phyloP scores from a whole-genome alignment of 2,329 filamentous ascomycete species.

The Calonectria honghensis region DNA sequence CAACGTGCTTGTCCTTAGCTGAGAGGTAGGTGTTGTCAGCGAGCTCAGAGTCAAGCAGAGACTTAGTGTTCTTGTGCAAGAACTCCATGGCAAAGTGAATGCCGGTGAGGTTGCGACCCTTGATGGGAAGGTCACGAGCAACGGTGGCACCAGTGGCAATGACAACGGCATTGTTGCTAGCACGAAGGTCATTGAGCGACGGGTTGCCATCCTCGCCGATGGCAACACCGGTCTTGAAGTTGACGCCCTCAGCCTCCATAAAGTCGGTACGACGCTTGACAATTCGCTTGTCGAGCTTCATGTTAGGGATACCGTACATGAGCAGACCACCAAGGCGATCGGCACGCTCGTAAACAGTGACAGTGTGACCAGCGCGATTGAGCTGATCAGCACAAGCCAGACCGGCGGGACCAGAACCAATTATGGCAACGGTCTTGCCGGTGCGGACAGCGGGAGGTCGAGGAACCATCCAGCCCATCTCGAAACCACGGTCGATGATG shows the following conservation, averaged over 20 bases:
- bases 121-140: constrained; percentile 92
- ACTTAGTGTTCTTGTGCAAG: constrained; percentile 98
- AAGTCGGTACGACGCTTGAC: constrained; percentile 97
- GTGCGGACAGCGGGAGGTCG: constrained; percentile 85
- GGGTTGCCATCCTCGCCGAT: constrained; percentile 82
- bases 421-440: constrained; percentile 90
- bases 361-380: constrained; percentile 91
- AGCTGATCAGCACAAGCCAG: constrained; percentile 94
- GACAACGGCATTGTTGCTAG: constrained; percentile 87
- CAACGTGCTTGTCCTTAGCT: constrained; percentile 95
- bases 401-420: constrained; percentile 94
- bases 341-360: constrained; percentile 94
- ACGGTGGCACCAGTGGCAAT: constrained; percentile 96
- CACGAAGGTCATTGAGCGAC: constrained; percentile 82
- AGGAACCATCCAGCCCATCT: constrained; percentile 98
- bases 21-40: constrained; percentile 91
- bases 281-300: constrained; percentile 99
- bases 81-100: constrained; percentile 99
- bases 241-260: constrained; percentile 91
- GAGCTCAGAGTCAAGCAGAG: constrained; percentile 92
- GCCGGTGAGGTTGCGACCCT: constrained; percentile 89
- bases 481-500: constrained; percentile 97
- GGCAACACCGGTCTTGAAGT: constrained; percentile 85
- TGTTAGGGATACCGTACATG: constrained; percentile 99
- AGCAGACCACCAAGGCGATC: constrained; percentile 93